Percentiles rank a stretch among this genome's conserved stretches.
These are phyloP conservation scores for Leccinum subgranulosum DNA, from an alignment of 768 basidiomycete species.

Conservation along the genomic window DNA sequence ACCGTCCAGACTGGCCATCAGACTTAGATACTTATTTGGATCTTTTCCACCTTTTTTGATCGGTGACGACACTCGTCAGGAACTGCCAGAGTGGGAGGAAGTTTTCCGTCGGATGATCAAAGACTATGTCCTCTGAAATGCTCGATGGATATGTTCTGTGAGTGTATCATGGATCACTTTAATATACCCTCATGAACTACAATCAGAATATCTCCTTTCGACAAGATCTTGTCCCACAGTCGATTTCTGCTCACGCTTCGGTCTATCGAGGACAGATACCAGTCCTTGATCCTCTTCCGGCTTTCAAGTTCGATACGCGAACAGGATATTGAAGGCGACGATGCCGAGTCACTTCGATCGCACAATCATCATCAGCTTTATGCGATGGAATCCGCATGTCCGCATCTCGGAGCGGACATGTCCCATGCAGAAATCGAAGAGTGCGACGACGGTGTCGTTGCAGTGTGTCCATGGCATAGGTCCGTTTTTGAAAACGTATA, in stretches of 20 bases:
- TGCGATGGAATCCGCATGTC: neutral
- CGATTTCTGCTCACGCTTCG: neutral
- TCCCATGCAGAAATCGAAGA: neutral
- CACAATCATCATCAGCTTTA: neutral
- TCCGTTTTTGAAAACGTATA: constrained; percentile 19
- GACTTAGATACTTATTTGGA: no score
- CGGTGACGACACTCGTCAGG: neutral
- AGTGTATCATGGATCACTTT: neutral
- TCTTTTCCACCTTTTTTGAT: no score
- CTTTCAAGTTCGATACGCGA: neutral
- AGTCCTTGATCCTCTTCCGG: neutral
- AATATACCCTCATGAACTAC: neutral
- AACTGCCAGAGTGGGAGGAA: no score
- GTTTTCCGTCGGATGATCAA: no score
- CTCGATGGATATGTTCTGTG: no score
- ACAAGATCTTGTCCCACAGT: neutral
- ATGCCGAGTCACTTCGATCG: neutral
- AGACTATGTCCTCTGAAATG: no score
- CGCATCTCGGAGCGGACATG: no score
- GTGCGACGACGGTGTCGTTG: neutral
- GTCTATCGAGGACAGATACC: neutral
- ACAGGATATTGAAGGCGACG: neutral
- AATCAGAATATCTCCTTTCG: neutral
- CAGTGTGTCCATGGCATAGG: constrained; percentile 53
- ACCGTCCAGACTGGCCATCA: no score